Percentiles rank a stretch among this genome's conserved stretches.
Conservation (phyloP, 2,329 filamentous ascomycete species). For the Curvularia sp. region DNA sequence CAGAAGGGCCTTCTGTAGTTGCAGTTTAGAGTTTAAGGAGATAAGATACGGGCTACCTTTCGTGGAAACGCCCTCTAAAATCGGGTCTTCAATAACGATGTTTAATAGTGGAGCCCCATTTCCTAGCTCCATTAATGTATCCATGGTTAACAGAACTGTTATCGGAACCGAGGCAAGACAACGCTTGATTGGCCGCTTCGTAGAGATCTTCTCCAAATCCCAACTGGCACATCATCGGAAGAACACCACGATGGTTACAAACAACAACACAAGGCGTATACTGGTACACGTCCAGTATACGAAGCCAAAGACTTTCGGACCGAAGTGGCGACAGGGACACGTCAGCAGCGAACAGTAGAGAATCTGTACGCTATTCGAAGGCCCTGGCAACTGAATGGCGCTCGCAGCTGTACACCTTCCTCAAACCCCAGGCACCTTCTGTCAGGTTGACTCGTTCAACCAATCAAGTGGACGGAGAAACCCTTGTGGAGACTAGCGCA, state of each 20-base stretch:
- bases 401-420: background rate
- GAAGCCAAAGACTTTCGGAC: constrained; percentile 2
- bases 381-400: background rate
- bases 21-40: background rate
- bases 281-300: background rate
- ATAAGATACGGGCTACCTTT: background rate
- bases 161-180: background rate
- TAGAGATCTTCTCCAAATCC: background rate
- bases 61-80: background rate
- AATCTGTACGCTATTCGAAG: background rate
- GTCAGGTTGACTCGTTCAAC: background rate
- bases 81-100: background rate
- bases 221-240: background rate
- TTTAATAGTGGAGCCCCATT: background rate
- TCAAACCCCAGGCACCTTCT: background rate
- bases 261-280: background rate
- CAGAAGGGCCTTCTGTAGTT: constrained; percentile 12
- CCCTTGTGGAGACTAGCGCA: background rate
- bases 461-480: background rate
- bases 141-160: background rate
- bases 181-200: background rate
- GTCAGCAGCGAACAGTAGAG: background rate
- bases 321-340: background rate
- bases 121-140: background rate
- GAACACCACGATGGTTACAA: background rate